A percentile compares a stretch with the other conserved stretches of the same genome.
Evolutionary conservation across 345 rosid genomes (phyloP).

Genomic region (Lenwebbia sp.): DNA sequence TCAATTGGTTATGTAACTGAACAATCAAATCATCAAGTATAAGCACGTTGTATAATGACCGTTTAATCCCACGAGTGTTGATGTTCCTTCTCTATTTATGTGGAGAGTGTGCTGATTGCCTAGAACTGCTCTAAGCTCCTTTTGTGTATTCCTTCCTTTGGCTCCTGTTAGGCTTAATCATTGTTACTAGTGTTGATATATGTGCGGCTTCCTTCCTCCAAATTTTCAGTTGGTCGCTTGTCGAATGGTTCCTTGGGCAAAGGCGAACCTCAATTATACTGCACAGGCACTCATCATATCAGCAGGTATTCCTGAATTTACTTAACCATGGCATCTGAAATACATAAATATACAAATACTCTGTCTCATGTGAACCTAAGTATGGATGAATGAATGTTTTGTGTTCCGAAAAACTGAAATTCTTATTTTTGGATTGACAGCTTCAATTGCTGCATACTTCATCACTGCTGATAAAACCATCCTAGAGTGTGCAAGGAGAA

Average conservation of each 20-base stretch:
- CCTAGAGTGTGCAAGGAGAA: conserved; percentile 45
- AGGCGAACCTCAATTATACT: conserved; percentile 59
- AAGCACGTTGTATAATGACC: not conserved
- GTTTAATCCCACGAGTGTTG: not conserved
- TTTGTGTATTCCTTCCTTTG: not conserved
- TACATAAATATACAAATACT: not conserved
- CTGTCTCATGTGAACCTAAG: not conserved
- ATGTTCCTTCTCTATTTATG: not conserved
- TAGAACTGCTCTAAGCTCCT: not conserved
- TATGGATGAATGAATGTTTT: not conserved
- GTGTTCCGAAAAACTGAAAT: not conserved
- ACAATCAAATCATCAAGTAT: not conserved
- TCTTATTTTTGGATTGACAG: conserved; percentile 15
- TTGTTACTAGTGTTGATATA: not conserved
- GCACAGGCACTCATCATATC: conserved; percentile 66
- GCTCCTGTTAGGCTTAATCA: not conserved
- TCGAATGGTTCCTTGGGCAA: conserved; percentile 65
- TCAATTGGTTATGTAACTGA: not conserved
- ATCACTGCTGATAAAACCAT: conserved; percentile 54
- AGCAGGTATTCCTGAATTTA: conserved; percentile 15
- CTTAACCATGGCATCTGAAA: not conserved
- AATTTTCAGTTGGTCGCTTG: conserved; percentile 32
- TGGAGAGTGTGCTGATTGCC: not conserved
- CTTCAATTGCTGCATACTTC: conserved; percentile 47
- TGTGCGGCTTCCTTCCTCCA: not conserved